phyloP scores from a whole-genome alignment of 371 early-diverging fungal species.

The Apophysomyces variabilis region DNA sequence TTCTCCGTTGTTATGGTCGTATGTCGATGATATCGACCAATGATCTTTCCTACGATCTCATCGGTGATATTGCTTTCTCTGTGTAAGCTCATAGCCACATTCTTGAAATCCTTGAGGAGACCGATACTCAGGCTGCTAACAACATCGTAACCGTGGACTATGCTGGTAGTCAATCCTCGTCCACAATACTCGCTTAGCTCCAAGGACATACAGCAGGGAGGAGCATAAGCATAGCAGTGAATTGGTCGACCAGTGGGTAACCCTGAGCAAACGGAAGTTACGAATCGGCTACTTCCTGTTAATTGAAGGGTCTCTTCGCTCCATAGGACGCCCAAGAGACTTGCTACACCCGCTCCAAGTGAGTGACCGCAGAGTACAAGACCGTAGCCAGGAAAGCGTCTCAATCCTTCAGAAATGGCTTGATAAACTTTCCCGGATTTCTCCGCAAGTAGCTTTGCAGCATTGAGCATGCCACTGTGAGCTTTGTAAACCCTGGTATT shows the following conservation, averaged over 20 bases:
- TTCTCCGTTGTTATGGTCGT: conserved; percentile 25
- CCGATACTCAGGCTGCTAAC: conserved; percentile 77
- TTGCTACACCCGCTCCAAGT: conserved; percentile 81
- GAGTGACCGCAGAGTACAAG: conserved; percentile 83
- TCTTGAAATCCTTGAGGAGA: conserved; percentile 73
- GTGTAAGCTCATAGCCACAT: conserved; percentile 70
- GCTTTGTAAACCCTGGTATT: conserved; percentile 50
- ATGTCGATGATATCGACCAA: conserved; percentile 47
- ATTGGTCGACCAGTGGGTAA: conserved; percentile 75
- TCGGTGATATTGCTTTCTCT: conserved; percentile 71
- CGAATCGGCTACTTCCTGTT: conserved; percentile 58
- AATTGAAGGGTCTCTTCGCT: conserved; percentile 44
- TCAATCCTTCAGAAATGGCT: conserved; percentile 66
- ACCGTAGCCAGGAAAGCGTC: conserved; percentile 71
- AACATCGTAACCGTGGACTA: conserved; percentile 76
- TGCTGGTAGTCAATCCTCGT: conserved; percentile 72
- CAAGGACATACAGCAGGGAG: conserved; percentile 73
- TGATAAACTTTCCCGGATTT: conserved; percentile 69
- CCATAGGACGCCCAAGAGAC: conserved; percentile 75
- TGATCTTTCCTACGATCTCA: conserved; percentile 66
- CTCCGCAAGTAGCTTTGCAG: conserved; percentile 69
- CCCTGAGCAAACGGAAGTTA: conserved; percentile 65
- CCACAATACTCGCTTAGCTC: conserved; percentile 70
- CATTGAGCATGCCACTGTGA: conserved; percentile 81
- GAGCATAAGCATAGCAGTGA: conserved; percentile 79